Conservation (phyloP, 306 rosid genomes). For the Begonia fuchsioides region DNA sequence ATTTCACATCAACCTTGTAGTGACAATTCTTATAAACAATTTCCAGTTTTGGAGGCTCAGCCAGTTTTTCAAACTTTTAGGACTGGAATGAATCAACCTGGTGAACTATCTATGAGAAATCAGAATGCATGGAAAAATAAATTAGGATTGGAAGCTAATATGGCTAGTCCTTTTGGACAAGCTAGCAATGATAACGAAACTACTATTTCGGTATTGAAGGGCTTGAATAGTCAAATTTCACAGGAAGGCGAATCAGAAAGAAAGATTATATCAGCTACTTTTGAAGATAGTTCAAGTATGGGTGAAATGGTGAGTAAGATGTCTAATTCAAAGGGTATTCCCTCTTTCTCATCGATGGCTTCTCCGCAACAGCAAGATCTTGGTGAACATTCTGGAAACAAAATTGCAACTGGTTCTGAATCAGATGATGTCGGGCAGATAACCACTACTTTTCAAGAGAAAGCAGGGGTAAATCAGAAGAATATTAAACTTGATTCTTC, state of each 20-base stretch:
- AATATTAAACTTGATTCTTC: slow-evolving; percentile 16
- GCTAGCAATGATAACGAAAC: slow-evolving; percentile 16
- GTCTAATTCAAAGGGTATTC: slow-evolving; percentile 15
- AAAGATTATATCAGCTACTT: slow-evolving; percentile 2
- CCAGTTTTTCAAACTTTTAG: slow-evolving; percentile 15
- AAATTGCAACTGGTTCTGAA: slow-evolving; percentile 12
- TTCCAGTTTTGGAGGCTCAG: slow-evolving; percentile 25
- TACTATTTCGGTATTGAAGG: slow-evolving; percentile 12
- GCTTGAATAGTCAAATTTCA: slow-evolving; percentile 16
- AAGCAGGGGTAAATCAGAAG: slow-evolving; percentile 9
- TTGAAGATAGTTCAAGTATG: slow-evolving; percentile 10
- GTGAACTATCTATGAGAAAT: slow-evolving; percentile 14
- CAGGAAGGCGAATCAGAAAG: slow-evolving; percentile 1
- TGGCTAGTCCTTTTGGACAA: slow-evolving; percentile 6
- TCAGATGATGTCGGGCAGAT: slow-evolving; percentile 15
- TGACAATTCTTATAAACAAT: slow-evolving; percentile 17
- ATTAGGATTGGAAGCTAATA: slow-evolving; percentile 10
- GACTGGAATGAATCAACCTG: slow-evolving; percentile 18
- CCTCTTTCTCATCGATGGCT: slow-evolving; percentile 17
- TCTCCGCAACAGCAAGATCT: slow-evolving; percentile 20
- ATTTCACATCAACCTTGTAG: slow-evolving; percentile 11
- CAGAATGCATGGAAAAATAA: slow-evolving; percentile 21
- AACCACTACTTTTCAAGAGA: slow-evolving; percentile 14
- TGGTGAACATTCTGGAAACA: slow-evolving; percentile 11
- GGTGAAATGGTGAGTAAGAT: slow-evolving; percentile 16